Evolutionary conservation across 257 asterid species (phyloP).

Genomic region (Solanum boliviense): DNA sequence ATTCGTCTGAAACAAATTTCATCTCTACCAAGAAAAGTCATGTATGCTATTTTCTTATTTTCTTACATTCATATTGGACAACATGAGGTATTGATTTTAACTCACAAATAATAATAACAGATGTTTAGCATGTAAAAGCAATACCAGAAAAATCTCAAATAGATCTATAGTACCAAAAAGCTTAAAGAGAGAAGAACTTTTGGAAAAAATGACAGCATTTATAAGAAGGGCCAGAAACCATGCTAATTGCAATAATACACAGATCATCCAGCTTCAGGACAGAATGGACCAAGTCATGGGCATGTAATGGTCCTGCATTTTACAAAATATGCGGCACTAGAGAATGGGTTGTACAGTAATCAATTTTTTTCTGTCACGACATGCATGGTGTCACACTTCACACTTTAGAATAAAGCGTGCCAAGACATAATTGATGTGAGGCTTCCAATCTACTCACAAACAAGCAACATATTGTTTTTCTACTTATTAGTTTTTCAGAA

Average conservation of each 20-base stretch:
- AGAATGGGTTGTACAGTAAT: not conserved
- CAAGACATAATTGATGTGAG: not conserved
- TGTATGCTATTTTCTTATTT: not conserved
- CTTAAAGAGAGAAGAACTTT: not conserved
- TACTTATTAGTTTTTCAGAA: not conserved
- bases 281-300: not conserved
- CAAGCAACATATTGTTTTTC: not conserved
- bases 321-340: not conserved
- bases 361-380: not conserved
- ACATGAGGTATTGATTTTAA: not conserved
- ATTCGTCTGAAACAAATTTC: not conserved
- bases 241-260: not conserved
- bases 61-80: not conserved
- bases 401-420: not conserved
- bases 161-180: not conserved
- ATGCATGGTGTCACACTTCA: not conserved
- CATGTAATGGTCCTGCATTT: not conserved
- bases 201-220: not conserved
- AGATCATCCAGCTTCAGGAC: not conserved
- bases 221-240: not conserved
- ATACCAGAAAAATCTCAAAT: not conserved
- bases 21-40: not conserved
- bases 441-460: not conserved
- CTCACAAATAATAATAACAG: not conserved
- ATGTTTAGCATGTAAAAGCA: not conserved